Conservation (phyloP, 306 rosid genomes). For the Fragaria iinumae region DNA sequence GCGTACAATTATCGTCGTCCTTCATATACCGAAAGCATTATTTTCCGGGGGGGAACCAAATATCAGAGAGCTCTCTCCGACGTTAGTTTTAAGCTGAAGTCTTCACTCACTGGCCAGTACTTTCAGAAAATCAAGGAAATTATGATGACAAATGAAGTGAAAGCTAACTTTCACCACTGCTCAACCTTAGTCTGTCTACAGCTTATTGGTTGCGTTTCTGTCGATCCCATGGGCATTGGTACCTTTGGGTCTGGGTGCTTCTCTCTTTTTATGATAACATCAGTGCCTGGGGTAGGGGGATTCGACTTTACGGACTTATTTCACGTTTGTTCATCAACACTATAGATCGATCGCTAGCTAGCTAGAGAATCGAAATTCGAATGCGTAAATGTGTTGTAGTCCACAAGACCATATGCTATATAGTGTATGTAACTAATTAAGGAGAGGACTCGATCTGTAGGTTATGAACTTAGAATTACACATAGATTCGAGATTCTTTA, state of each 20-base stretch:
- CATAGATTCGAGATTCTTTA: neutral
- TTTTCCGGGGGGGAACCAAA: neutral
- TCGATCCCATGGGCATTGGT: neutral
- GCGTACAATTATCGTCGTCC: neutral
- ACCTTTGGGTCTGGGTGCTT: neutral
- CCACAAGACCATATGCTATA: neutral
- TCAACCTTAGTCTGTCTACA: neutral
- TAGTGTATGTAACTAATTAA: neutral
- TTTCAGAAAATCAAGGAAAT: neutral
- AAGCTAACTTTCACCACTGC: neutral
- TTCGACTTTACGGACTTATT: neutral
- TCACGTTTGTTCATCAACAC: neutral
- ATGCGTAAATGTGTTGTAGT: neutral
- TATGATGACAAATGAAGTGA: neutral
- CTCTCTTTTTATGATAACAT: neutral
- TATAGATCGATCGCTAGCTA: neutral
- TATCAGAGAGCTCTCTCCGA: neutral
- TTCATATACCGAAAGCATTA: neutral
- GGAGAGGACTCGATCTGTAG: neutral
- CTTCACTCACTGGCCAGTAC: neutral
- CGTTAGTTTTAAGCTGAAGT: neutral
- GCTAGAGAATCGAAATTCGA: neutral
- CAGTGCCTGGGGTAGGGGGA: neutral
- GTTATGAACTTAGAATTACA: neutral
- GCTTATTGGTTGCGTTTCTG: neutral